Conservation (phyloP, 768 basidiomycete species). For the Pulveroboletus ravenelii region DNA sequence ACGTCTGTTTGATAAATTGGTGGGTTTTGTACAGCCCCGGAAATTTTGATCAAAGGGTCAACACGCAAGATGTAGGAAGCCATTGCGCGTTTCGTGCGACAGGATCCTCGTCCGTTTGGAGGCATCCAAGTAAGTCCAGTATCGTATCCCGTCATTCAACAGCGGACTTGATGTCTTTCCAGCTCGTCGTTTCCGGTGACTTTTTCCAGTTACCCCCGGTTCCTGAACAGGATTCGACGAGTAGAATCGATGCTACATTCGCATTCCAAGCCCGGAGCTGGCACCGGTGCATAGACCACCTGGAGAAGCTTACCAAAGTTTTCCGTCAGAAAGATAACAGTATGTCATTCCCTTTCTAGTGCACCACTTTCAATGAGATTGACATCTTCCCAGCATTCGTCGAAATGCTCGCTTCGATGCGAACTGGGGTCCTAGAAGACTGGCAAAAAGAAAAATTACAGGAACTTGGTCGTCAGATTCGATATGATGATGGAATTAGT, state of each 20-base stretch:
- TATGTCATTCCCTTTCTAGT: constrained; percentile 13
- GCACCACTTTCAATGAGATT: background rate
- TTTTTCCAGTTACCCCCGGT: constrained; percentile 82
- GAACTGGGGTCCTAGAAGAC: constrained; percentile 69
- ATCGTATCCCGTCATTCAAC: background rate
- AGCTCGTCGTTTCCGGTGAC: constrained; percentile 73
- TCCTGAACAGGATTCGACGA: constrained; percentile 43
- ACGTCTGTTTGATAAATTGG: constrained; percentile 64
- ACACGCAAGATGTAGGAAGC: constrained; percentile 22
- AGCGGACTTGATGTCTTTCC: constrained; percentile 8
- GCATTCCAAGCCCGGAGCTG: constrained; percentile 66
- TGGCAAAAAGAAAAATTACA: constrained; percentile 68
- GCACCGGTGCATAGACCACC: constrained; percentile 47
- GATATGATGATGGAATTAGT: constrained; percentile 74
- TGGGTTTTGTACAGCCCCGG: constrained; percentile 36
- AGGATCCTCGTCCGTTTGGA: constrained; percentile 49
- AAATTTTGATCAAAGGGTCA: constrained; percentile 13
- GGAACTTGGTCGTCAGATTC: constrained; percentile 55
- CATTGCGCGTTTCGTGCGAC: constrained; percentile 42
- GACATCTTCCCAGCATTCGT: constrained; percentile 61
- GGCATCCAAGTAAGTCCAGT: constrained; percentile 51
- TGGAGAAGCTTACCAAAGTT: constrained; percentile 52
- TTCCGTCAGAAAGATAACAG: constrained; percentile 68
- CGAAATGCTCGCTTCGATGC: constrained; percentile 97
- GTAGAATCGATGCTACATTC: constrained; percentile 49